Percentiles rank a stretch among this genome's conserved stretches.
These are phyloP conservation scores for Ganoderma lucidum DNA, from an alignment of 1,284 basidiomycete species.

Conservation along the genomic window DNA sequence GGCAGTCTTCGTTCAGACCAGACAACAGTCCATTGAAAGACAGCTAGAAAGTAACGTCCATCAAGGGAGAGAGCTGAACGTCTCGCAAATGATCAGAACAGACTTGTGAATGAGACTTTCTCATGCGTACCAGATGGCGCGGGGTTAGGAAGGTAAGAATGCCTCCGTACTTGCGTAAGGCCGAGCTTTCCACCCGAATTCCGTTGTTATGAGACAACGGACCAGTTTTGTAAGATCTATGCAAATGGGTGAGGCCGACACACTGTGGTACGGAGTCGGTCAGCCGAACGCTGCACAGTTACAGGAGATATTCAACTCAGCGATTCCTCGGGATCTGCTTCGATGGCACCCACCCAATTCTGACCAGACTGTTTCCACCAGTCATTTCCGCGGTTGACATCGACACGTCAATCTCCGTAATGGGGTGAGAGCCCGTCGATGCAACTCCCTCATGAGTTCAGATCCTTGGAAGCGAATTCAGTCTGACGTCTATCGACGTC, in stretches of 20 bases:
- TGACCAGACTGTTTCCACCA: background rate
- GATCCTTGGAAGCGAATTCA: too few species aligned
- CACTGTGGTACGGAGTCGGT: background rate
- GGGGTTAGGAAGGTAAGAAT: background rate
- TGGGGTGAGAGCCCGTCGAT: background rate
- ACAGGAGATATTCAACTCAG: background rate
- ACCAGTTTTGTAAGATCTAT: background rate
- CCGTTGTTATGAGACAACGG: conserved; percentile 2
- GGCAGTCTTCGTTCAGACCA: background rate
- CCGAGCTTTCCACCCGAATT: background rate
- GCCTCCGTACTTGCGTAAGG: background rate
- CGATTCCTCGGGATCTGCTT: background rate
- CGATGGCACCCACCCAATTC: background rate
- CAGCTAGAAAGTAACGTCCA: background rate
- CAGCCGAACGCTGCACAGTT: background rate
- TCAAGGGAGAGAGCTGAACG: background rate
- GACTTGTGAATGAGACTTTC: background rate
- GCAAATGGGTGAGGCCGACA: background rate
- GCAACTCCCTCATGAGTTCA: too few species aligned
- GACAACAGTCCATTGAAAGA: background rate
- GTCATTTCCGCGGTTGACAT: background rate
- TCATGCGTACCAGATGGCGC: background rate
- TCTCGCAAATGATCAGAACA: background rate
- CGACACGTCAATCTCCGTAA: background rate
- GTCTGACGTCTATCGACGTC: background rate